Percentiles rank a stretch among this genome's conserved stretches.
These are phyloP conservation scores for Sophora flavescens DNA, from an alignment of 306 rosid genomes.

Conservation along the genomic window DNA sequence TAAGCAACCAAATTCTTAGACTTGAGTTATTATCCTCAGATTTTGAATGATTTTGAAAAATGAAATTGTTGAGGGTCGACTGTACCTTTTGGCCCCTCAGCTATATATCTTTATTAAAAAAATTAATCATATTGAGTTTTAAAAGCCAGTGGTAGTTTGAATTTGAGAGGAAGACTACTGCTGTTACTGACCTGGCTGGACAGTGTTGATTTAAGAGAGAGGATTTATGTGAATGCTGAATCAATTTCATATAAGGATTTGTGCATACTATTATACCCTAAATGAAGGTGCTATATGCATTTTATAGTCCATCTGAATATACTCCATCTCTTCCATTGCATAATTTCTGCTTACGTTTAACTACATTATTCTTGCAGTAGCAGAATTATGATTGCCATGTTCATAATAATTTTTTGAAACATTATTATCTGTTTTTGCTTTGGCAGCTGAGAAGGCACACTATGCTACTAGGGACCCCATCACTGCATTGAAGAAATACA, in stretches of 20 bases:
- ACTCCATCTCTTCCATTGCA: conserved; percentile 16
- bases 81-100: neutral
- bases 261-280: neutral
- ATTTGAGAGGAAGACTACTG: neutral
- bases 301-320: too few species aligned
- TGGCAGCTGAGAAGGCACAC: conserved; percentile 93
- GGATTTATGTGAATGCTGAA: conserved; percentile 24
- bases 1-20: neutral
- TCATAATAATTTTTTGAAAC: neutral
- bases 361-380: neutral
- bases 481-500: conserved; percentile 78
- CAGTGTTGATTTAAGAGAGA: too few species aligned
- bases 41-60: neutral
- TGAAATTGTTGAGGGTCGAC: neutral
- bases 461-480: conserved; percentile 95
- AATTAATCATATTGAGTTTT: neutral
- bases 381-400: conserved; percentile 5
- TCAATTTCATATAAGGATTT: conserved; percentile 1
- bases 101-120: neutral
- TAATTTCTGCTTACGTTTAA: conserved; percentile 15
- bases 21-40: neutral
- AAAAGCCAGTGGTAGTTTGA: neutral
- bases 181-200: neutral
- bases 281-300: neutral
- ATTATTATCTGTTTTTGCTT: conserved; percentile 19